Conservation (phyloP, 768 basidiomycete species). For the Tricholoma furcatifolium region DNA sequence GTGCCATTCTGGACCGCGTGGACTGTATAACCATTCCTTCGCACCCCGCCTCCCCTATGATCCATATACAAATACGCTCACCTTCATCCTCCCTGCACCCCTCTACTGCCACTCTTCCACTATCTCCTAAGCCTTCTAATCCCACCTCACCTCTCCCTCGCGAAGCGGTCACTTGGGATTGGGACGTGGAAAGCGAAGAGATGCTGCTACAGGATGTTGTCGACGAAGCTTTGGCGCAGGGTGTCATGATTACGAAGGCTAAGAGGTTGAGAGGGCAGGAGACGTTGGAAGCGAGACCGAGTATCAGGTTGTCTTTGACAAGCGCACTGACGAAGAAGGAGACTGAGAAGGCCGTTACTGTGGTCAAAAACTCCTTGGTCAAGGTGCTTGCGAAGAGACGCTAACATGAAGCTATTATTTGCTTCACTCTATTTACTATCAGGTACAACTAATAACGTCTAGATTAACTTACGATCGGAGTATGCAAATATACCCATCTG, state of each 20-base stretch:
- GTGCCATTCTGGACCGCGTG: constrained; percentile 77
- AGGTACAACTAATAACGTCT: neutral
- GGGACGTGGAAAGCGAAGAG: constrained; percentile 72
- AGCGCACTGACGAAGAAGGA: constrained; percentile 86
- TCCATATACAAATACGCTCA: constrained; percentile 73
- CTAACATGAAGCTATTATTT: constrained; percentile 20
- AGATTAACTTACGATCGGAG: neutral
- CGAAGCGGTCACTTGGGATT: constrained; percentile 47
- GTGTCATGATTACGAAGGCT: constrained; percentile 83
- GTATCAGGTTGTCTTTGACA: constrained; percentile 80
- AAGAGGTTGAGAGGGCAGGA: constrained; percentile 85
- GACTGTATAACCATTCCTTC: constrained; percentile 84
- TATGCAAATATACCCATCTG: neutral
- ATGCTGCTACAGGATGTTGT: constrained; percentile 86
- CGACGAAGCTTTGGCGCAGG: constrained; percentile 78
- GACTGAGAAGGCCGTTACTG: constrained; percentile 79
- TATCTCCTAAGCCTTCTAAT: constrained; percentile 43
- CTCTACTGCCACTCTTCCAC: constrained; percentile 20
- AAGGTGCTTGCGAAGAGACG: constrained; percentile 70
- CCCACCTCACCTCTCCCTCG: constrained; percentile 45
- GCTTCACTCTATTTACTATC: neutral
- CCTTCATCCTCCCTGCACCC: constrained; percentile 23
- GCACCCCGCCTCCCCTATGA: constrained; percentile 81
- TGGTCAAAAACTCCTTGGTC: constrained; percentile 69
- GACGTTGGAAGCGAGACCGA: constrained; percentile 75